Conservation (phyloP, 768 basidiomycete genomes). For the Phlebiopsis flavidoalba region DNA sequence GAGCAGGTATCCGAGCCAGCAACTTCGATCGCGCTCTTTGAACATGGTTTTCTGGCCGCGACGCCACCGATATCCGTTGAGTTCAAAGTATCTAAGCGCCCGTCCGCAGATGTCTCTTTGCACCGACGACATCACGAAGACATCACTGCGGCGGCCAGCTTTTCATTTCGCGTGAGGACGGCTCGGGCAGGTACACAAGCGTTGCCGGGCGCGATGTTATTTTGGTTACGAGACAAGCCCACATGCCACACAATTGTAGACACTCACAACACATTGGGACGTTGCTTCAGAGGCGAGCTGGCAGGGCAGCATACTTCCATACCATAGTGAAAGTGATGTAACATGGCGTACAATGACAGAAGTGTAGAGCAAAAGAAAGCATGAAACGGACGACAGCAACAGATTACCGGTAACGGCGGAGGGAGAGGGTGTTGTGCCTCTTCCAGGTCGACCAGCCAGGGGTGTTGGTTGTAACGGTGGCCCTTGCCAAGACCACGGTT, state of each 20-base stretch:
- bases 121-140: too few species aligned
- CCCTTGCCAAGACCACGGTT: conserved; percentile 98
- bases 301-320: conserved; percentile 27
- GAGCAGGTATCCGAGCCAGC: background rate
- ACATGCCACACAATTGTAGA: background rate
- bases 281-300: conserved; percentile 15
- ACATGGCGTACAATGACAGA: conserved; percentile 19
- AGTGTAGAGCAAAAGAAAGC: conserved; percentile 21
- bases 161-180: too few species aligned
- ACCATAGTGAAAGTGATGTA: conserved; percentile 25
- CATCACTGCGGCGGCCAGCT: too few species aligned
- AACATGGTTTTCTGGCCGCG: background rate
- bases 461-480: conserved; percentile 87
- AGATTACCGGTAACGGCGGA: conserved; percentile 77
- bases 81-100: background rate
- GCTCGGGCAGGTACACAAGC: too few species aligned
- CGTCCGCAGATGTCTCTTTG: too few species aligned
- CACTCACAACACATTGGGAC: background rate
- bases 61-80: background rate
- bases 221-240: too few species aligned
- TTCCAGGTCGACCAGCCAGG: conserved; percentile 92
- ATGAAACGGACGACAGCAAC: conserved; percentile 22
- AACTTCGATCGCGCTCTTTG: background rate
- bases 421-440: conserved; percentile 95
- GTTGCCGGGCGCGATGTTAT: too few species aligned